A percentile compares a stretch with the other conserved stretches of the same genome.
These are phyloP conservation scores for Sclerotinia glacialis DNA, from an alignment of 2,329 filamentous ascomycete species.

Conservation along the genomic window DNA sequence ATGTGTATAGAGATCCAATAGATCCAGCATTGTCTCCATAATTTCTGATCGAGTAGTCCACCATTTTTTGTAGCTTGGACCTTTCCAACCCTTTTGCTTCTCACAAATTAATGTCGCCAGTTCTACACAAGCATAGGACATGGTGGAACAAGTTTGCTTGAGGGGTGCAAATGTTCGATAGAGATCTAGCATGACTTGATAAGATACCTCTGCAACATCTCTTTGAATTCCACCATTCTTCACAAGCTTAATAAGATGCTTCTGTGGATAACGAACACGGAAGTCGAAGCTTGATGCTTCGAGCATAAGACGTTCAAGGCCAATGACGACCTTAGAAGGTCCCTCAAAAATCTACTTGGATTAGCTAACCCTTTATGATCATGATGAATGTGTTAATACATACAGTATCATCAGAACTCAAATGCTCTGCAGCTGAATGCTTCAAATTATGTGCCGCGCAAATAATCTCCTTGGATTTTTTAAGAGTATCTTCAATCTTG, in stretches of 20 bases:
- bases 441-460: constrained; percentile 88
- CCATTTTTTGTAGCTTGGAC: constrained; percentile 50
- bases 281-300: constrained; percentile 95
- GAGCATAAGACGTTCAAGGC: constrained; percentile 86
- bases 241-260: constrained; percentile 75
- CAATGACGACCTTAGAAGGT: constrained; percentile 77
- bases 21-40: constrained; percentile 80
- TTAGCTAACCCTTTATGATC: constrained; percentile 11
- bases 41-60: constrained; percentile 50
- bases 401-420: constrained; percentile 80
- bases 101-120: constrained; percentile 69
- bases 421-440: constrained; percentile 55
- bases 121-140: constrained; percentile 80
- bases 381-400: constrained; percentile 30
- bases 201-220: constrained; percentile 65
- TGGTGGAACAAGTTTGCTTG: constrained; percentile 82
- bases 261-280: constrained; percentile 81
- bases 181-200: constrained; percentile 80
- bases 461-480: constrained; percentile 91
- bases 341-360: constrained; percentile 68
- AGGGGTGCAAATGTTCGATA: constrained; percentile 92
- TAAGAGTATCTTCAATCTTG: constrained; percentile 97
- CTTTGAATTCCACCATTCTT: constrained; percentile 47
- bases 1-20: constrained; percentile 89
- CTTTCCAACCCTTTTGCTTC: constrained; percentile 46